Base-by-base conservation (phyloP, 257 asterid species). In the Echites panduratus region DNA sequence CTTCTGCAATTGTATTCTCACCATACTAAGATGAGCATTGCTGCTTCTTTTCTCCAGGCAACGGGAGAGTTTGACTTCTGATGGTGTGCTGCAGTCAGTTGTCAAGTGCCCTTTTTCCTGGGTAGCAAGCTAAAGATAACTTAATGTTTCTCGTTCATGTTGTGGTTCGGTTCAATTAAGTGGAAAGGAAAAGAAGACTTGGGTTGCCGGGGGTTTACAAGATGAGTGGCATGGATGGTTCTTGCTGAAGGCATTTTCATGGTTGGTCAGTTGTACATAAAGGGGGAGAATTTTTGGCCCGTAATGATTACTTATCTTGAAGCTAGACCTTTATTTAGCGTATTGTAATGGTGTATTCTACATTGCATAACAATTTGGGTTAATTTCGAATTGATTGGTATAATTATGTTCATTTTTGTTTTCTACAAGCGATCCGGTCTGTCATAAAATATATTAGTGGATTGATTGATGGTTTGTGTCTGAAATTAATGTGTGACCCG, bases 31-130 rank as follows among this genome's bases (percentile, higher is more conserved):
- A 12, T 58, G 41, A 19, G 47, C 26, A 38, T 70, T 64, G 69
- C 2, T 9, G 64, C 3, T 20, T 40, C 4, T 45, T 62, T 74
- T 80, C 73, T 75, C 57, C 88, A 93, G 96, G 97, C 97, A 52
- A 85, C 85, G 7, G 96, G 97, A 66, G 96, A 93, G 75, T 91
- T 93, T 9, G 96, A 89, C 71, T 90, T 93, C 87, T 93, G 87
- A 93, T 78, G 71, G 70, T 61, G 79, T 68, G 75, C 68, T 38
- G 43, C 29, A 45, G 44, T 61, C 73, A 66, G 68, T 52, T 68
- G 26, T 40, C 64, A 41, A 17, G 16, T 38, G 29, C 43, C 38
- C 26, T 47, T 76, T 13, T 72, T 24, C 16, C 47, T 32, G 61
- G 52, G 49, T 10, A 45, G 67, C 66, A 41, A 72, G 53, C 50